Evolutionary conservation across 345 rosid species (phyloP).

Genomic region (Melaleuca alternifolia): DNA sequence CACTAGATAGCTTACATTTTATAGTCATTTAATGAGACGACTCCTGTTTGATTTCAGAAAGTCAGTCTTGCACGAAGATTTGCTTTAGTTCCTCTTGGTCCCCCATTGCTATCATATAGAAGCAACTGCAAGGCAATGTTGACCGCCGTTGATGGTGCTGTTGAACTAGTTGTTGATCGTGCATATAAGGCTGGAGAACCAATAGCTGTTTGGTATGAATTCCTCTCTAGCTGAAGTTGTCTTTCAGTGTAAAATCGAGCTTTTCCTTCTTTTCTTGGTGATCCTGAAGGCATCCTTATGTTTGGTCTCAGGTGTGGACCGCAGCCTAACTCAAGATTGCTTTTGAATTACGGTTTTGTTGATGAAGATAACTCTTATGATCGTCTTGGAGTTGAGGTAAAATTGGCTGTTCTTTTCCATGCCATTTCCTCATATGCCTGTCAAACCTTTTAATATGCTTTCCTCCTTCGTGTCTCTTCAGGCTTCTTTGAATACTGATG

Average conservation of each 20-base stretch:
- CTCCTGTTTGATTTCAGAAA: conserved; percentile 46
- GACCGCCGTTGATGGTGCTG: conserved; percentile 74
- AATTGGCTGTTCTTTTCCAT: neutral
- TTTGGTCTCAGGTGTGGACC: conserved; percentile 83
- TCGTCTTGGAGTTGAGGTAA: conserved; percentile 68
- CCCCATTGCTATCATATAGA: conserved; percentile 84
- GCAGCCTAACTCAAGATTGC: conserved; percentile 87
- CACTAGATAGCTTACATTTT: neutral
- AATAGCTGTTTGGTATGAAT: conserved; percentile 70
- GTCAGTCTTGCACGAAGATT: conserved; percentile 94
- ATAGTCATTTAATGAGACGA: neutral
- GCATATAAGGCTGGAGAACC: conserved; percentile 83
- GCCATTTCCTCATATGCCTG: neutral
- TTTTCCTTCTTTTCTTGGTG: neutral
- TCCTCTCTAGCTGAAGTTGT: neutral
- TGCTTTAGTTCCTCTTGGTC: conserved; percentile 98
- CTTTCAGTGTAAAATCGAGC: neutral
- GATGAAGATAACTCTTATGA: conserved; percentile 89
- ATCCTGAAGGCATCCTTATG: neutral
- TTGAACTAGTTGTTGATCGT: conserved; percentile 80
- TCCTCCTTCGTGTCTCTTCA: conserved; percentile 16
- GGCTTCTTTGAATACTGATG: conserved; percentile 92
- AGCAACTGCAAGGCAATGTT: conserved; percentile 96
- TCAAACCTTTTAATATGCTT: conserved; percentile 2
- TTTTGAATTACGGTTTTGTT: conserved; percentile 87